Base-by-base conservation (phyloP, 257 asterid genomes). In the Nicotiana undulata region DNA sequence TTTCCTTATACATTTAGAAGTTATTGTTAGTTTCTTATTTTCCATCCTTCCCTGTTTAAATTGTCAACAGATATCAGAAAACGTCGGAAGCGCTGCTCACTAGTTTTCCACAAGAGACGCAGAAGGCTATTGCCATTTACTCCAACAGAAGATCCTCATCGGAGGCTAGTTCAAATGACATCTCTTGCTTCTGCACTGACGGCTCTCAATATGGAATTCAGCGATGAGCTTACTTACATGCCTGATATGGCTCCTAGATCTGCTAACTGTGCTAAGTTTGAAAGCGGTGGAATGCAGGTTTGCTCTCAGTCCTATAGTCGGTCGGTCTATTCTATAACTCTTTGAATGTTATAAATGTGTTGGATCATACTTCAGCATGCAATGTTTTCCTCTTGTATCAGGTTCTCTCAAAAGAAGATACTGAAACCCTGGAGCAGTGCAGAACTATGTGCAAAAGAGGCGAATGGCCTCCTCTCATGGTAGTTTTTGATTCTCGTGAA, bases 231-330 rank as follows among this genome's bases (percentile, higher is more conserved):
- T 15, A 91, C 88, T 63, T 94, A 94, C 85, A 56, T 87, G 84
- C 86, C 91, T 7, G 88, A 86, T 80, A 89, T 92, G 97, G 97
- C 97, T 75, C 89, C 92, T 66, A 86, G 85, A 87, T 84, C 91
- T 49, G 91, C 98, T 84, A 94, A 94, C 83, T 90, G 58, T 82
- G 90, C 97, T 24, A 63, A 68, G 56, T 82, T 85, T 84, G 98
- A 94, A 87, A 88, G 89, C 22, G 97, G 93, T 66, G 98, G 97
- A 86, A 94, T 94, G 97, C 98, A 94, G 97, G 98, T 94, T 81
- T 68, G 77, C 63, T 77, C 9, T 44, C 31, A 11, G 29, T 67
- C 76, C 17, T 24, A 66, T 52, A 37, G 55, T 67, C 53, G 13
- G 77, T 70, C 20, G 26, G 61, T 15, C 60, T 49, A 49, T 74